A percentile compares a stretch with the other conserved stretches of the same genome.
Conservation (phyloP, 257 asterid genomes). For the Verbena officinalis region DNA sequence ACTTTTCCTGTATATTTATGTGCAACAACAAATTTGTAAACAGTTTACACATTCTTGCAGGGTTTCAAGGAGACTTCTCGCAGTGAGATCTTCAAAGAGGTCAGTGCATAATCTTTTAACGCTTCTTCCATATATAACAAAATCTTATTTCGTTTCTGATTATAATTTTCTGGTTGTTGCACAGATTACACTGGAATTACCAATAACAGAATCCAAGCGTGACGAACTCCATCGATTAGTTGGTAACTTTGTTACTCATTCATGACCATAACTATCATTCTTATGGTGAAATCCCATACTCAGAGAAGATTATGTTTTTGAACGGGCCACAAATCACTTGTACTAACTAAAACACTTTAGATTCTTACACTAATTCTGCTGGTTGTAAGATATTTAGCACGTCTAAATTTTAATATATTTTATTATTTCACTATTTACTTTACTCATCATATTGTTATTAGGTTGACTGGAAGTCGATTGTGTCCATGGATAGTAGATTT, state of each 20-base stretch:
- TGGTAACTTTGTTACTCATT: slow-evolving; percentile 45
- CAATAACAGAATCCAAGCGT: slow-evolving; percentile 50
- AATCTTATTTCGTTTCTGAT: neutral
- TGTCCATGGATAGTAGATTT: slow-evolving; percentile 42
- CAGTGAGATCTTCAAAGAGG: slow-evolving; percentile 88
- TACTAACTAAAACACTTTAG: slow-evolving; percentile 8
- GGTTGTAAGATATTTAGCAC: slow-evolving; percentile 3
- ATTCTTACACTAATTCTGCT: slow-evolving; percentile 17
- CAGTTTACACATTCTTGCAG: slow-evolving; percentile 40
- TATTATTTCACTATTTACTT: neutral
- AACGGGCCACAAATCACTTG: neutral
- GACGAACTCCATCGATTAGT: slow-evolving; percentile 56
- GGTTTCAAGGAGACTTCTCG: slow-evolving; percentile 68
- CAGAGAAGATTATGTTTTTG: neutral
- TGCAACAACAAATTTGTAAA: slow-evolving; percentile 11
- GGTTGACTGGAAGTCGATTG: slow-evolving; percentile 36
- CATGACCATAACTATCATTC: slow-evolving; percentile 32
- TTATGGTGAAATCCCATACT: slow-evolving; percentile 20
- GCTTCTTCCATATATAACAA: neutral
- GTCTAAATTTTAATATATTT: neutral
- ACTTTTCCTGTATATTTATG: slow-evolving; percentile 6
- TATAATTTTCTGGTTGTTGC: slow-evolving; percentile 21
- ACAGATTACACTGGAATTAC: slow-evolving; percentile 78
- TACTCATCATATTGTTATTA: slow-evolving; percentile 6
- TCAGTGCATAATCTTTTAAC: slow-evolving; percentile 34